Evolutionary conservation across 257 asterid species (phyloP), one percentile per base, ranked within the genome.

Genomic region (Gentiana macrophylla): DNA sequence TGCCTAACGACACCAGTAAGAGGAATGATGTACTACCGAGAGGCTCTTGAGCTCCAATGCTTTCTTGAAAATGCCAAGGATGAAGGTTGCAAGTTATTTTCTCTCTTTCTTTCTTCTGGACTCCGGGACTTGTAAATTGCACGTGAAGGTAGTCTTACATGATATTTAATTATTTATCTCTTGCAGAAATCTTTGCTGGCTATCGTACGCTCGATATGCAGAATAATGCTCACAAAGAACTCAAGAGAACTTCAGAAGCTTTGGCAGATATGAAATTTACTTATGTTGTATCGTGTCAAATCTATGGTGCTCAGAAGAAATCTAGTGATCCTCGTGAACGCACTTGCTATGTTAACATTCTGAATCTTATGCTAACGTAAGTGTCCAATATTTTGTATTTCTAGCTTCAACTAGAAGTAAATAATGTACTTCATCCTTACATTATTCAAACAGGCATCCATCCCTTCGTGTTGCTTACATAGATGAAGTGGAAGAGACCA

Each of bases 1-100:
- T 57, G 61, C 61, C 6, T 41, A 4, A 41, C 0, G 46, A 54
- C 56, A 38, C 52, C 88, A 92, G 99, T 92, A 56, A 79, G 97
- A 72, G 99, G 99, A 70, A 92, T 92, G 97, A 88, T 88, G 94
- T 92, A 92, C 78, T 86, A 88, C 76, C 77, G 94, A 60, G 88
- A 81, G 56, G 80, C 99, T 52, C 80, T 92, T 70, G 94, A 88
- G 60, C 97, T 92, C 68, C 99, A 92, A 62, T 88, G 86, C 82
- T 92, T 85, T 74, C 77, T 88, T 77, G 99, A 92, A 72, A 73
- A 73, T 79, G 95, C 94, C 45, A 89, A 82, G 63, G 91, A 83
- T 72, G 66, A 79, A 59, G 97, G 99, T 92, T 62, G 94, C 67
- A 53, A 50, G 63, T 59, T 50, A 37, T 52, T 52, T 62, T 63